Conservation (phyloP, 1,284 basidiomycete species). For the Ustilago bromivora region DNA sequence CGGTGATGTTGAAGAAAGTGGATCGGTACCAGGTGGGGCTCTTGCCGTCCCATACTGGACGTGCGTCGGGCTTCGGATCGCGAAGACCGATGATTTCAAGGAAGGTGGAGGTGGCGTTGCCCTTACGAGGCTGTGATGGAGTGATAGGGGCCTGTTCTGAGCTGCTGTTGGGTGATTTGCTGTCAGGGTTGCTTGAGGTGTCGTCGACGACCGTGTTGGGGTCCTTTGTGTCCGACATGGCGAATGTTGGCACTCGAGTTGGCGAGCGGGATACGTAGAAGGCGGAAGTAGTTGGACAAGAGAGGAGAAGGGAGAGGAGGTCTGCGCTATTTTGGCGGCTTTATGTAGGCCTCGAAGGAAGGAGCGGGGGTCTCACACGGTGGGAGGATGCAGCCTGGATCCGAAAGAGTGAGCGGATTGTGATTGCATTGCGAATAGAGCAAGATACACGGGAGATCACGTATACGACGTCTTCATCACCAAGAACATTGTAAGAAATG, state of each 20-base stretch:
- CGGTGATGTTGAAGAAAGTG: conserved; percentile 61
- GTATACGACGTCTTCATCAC: background rate
- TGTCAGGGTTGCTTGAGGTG: conserved; percentile 19
- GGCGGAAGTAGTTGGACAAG: background rate
- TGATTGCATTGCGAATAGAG: conserved; percentile 6
- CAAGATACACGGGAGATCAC: conserved; percentile 10
- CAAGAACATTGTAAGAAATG: background rate
- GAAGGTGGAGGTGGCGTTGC: conserved; percentile 20
- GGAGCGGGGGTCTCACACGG: background rate
- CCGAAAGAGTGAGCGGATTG: background rate
- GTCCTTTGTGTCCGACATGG: conserved; percentile 15
- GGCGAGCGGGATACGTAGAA: background rate
- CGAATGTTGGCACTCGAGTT: background rate
- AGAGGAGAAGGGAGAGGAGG: background rate
- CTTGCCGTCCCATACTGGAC: conserved; percentile 33
- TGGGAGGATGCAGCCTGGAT: background rate
- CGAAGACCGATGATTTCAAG: conserved; percentile 40
- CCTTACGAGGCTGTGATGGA: background rate
- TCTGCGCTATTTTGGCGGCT: background rate
- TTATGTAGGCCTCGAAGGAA: background rate
- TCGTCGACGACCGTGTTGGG: conserved; percentile 17
- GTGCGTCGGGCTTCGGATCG: conserved; percentile 41
- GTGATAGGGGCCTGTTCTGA: conserved; percentile 4
- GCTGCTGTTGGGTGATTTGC: conserved; percentile 21
- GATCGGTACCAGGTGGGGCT: conserved; percentile 51